Evolutionary conservation across 768 basidiomycete genomes (phyloP).

Genomic region (Mycena filopes): DNA sequence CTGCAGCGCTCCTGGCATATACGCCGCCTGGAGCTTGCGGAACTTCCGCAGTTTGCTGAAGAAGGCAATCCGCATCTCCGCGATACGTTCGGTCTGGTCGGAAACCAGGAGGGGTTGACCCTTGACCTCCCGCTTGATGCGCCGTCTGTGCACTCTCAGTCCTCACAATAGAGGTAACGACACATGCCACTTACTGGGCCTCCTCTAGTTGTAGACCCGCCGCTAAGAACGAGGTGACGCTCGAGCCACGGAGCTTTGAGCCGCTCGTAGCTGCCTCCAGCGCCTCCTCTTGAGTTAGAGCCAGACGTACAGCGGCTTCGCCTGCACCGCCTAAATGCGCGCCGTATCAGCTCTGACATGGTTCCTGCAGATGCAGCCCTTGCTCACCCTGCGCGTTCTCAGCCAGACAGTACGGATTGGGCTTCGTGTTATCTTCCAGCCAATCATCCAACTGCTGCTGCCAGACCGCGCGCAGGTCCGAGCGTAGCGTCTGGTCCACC

Average conservation of each 20-base stretch:
- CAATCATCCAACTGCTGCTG: conserved; percentile 9
- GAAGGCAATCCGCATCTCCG: conserved; percentile 20
- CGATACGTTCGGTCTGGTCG: neutral
- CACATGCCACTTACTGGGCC: neutral
- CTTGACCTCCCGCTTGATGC: conserved; percentile 7
- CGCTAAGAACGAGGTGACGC: neutral
- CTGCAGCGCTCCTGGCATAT: conserved; percentile 17
- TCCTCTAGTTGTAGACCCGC: conserved; percentile 9
- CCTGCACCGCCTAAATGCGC: neutral
- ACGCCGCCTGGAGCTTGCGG: neutral
- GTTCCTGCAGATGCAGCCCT: no score
- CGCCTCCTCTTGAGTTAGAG: neutral
- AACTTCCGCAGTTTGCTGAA: conserved; percentile 15
- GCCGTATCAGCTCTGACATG: neutral
- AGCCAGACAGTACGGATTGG: conserved; percentile 11
- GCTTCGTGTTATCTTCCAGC: neutral
- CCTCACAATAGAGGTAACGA: neutral
- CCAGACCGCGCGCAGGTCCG: conserved; percentile 9
- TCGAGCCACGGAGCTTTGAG: neutral
- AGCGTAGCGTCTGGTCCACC: conserved; percentile 4
- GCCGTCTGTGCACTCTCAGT: neutral
- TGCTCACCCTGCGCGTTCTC: neutral
- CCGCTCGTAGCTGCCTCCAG: neutral
- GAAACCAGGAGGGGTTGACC: neutral
- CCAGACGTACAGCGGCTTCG: neutral